Percentiles rank a stretch among this genome's conserved stretches.
Evolutionary conservation across 345 rosid genomes (phyloP).

Genomic region (Linum tenue): DNA sequence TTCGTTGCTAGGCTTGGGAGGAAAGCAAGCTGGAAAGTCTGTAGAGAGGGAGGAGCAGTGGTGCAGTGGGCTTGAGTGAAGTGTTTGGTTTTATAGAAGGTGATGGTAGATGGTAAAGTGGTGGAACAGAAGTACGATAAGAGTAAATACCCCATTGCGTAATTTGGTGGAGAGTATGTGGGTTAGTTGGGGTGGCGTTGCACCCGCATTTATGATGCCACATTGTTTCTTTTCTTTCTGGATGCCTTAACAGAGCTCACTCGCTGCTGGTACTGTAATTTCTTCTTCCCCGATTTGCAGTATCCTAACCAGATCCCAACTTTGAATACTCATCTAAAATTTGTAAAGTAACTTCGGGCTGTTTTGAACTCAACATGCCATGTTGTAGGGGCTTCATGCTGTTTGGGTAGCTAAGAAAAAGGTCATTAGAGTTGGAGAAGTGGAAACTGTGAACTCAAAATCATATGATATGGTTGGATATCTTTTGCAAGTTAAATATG

Average conservation of each 20-base stretch:
- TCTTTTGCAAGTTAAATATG: too few relatives aligned
- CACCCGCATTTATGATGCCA: background rate
- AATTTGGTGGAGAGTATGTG: background rate
- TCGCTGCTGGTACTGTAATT: too few relatives aligned
- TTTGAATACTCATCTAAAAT: too few relatives aligned
- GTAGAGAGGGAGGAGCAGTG: conserved; percentile 6
- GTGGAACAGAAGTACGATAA: background rate
- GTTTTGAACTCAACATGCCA: too few relatives aligned
- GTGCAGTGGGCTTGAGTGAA: conserved; percentile 9
- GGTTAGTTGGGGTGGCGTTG: conserved; percentile 1
- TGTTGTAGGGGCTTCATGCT: too few relatives aligned
- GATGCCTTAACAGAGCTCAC: background rate
- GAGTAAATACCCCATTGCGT: background rate
- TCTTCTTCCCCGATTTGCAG: too few relatives aligned
- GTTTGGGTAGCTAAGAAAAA: too few relatives aligned
- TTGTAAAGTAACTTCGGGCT: too few relatives aligned
- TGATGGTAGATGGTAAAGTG: background rate
- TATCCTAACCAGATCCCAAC: too few relatives aligned
- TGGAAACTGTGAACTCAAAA: too few relatives aligned
- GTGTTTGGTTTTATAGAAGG: conserved; percentile 21
- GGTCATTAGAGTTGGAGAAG: too few relatives aligned
- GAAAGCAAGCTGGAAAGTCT: conserved; percentile 5
- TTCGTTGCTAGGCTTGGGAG: background rate
- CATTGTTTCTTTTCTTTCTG: background rate
- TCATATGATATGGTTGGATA: too few relatives aligned